phyloP scores from a whole-genome alignment of 768 basidiomycete genomes.

The Sarcodon aspratus region DNA sequence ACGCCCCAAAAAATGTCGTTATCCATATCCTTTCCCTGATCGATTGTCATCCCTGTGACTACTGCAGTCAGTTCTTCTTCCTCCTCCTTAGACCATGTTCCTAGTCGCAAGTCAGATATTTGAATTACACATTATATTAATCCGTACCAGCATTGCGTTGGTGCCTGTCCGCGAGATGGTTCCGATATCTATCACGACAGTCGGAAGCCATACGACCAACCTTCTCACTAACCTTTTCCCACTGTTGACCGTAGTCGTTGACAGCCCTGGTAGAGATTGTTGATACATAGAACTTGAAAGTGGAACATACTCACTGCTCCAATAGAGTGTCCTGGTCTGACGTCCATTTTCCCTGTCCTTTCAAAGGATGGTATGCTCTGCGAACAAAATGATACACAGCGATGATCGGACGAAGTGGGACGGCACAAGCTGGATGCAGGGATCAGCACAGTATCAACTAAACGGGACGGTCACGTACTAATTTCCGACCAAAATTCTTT shows the following conservation, averaged over 20 bases:
- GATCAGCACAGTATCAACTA: neutral
- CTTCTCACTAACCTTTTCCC: constrained; percentile 63
- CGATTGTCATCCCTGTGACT: constrained; percentile 63
- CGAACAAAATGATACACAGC: constrained; percentile 80
- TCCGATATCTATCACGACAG: constrained; percentile 79
- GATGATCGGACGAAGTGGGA: constrained; percentile 69
- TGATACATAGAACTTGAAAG: neutral
- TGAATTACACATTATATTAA: neutral
- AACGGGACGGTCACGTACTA: constrained; percentile 33
- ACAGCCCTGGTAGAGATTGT: constrained; percentile 44
- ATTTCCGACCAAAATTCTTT: constrained; percentile 73
- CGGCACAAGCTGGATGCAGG: constrained; percentile 39
- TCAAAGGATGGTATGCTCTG: constrained; percentile 56
- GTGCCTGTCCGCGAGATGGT: constrained; percentile 63
- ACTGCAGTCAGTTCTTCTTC: constrained; percentile 65
- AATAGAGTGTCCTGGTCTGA: constrained; percentile 53
- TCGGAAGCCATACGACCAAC: constrained; percentile 73
- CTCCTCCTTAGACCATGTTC: constrained; percentile 70
- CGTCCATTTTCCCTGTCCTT: constrained; percentile 62
- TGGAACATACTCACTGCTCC: constrained; percentile 34
- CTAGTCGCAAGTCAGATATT: constrained; percentile 18
- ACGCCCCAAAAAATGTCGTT: constrained; percentile 78
- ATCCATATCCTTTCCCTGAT: constrained; percentile 62
- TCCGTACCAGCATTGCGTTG: constrained; percentile 43
- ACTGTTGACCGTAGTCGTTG: constrained; percentile 56